These are phyloP conservation scores for Tothia fuscella DNA, from an alignment of 2,329 filamentous ascomycete species.

Conservation along the genomic window DNA sequence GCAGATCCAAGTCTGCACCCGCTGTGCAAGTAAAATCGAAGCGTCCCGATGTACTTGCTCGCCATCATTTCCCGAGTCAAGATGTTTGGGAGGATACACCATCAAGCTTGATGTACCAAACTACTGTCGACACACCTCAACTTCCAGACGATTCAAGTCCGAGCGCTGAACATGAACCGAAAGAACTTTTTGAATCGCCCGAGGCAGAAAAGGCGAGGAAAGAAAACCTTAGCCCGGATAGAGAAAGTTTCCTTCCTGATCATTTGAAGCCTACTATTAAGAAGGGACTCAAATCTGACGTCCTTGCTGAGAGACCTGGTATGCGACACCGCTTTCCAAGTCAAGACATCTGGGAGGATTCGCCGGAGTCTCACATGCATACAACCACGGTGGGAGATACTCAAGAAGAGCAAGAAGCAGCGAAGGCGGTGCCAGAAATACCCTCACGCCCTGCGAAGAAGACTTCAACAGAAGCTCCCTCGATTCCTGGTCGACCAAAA, in stretches of 20 bases:
- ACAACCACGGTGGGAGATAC: slow-evolving; percentile 59
- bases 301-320: slow-evolving; percentile 40
- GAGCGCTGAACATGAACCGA: slow-evolving; percentile 21
- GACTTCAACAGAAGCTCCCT: slow-evolving; percentile 38
- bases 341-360: slow-evolving; percentile 89
- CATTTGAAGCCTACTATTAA: slow-evolving; percentile 46
- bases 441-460: slow-evolving; percentile 24
- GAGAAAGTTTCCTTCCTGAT: slow-evolving; percentile 31
- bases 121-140: slow-evolving; percentile 77
- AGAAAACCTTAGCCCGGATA: slow-evolving; percentile 30
- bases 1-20: background rate
- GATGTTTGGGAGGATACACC: slow-evolving; percentile 97
- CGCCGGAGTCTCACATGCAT: slow-evolving; percentile 68
- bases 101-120: slow-evolving; percentile 61
- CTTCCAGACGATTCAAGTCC: slow-evolving; percentile 38
- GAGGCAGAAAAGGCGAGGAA: slow-evolving; percentile 39
- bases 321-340: slow-evolving; percentile 71
- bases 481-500: slow-evolving; percentile 47
- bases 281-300: slow-evolving; percentile 42
- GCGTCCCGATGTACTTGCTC: slow-evolving; percentile 32
- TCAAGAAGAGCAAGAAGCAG: background rate
- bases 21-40: slow-evolving; percentile 27
- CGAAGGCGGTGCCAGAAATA: slow-evolving; percentile 14
- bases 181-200: slow-evolving; percentile 31
- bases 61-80: slow-evolving; percentile 73